Evolutionary conservation across 2,329 filamentous ascomycete species (phyloP), one percentile per base, ranked within the genome.

Genomic region (Malbranchea zuffiana): DNA sequence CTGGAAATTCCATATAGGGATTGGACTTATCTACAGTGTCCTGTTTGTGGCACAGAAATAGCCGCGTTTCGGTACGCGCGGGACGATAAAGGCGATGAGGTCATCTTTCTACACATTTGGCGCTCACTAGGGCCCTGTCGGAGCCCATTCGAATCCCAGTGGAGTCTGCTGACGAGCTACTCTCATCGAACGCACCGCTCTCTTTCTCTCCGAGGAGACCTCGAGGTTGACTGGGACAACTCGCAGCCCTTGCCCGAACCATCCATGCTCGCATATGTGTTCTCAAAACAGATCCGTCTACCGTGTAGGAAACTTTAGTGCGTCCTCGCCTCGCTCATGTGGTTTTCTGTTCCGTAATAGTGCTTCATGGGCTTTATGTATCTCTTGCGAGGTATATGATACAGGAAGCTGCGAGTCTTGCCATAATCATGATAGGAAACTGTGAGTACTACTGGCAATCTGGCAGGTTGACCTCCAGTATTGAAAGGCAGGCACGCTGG

Each of bases 71-170:
- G 28, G 4, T 16, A n/a, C n/a, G n/a, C 12, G 11, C 28, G 28
- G 20, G 12, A 3, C 11, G 18, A 23, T 33, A 5, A 23, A 3
- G 6, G 25, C 3, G 2, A 23, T 12, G 18, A 33, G 12, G 11
- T 3, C 16, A 4, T 33, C 19, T 6, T 23, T 13, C 2, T 33
- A 15, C 3, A 33, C 25, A 33, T 33, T 6, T 33, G 20, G 18
- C 31, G 31, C 31, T 33, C 31, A 3, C 20, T 33, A 6, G 31
- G 31, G 16, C 31, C 31, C 25, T 33, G 31, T 33, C 31, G 31
- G 31, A 33, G 16, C 12, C 31, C 31, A 23, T 33, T 23, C 10
- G 31, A 33, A 23, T 24, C 31, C n/a, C 31, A 33, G 11, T 33
- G 31, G 31, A 18, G 18, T 12, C 31, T 33, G 18, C 11, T 33